Base-by-base conservation (phyloP, 139 green algal species). In the Gonium pectorale region DNA sequence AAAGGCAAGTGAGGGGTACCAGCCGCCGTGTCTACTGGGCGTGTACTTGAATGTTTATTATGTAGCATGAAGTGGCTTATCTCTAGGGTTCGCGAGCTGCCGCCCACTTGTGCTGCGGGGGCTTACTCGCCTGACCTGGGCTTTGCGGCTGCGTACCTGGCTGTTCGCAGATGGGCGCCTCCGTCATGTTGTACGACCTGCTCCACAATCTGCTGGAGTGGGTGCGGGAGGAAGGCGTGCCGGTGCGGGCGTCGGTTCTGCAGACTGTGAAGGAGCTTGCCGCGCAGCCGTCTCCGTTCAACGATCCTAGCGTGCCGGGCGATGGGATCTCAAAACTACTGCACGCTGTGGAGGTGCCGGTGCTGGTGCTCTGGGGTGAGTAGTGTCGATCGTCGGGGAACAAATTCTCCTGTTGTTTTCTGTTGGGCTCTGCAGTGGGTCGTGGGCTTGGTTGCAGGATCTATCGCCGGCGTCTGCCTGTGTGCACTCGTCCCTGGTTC, bases 351-450 rank as follows among this genome's bases (percentile, higher is more conserved):
- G 40, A 74, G 67, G 40, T 74, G 40, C 67, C 67, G 67, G 67
- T 74, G 67, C 67, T 74, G 67, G 67, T 74, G 67, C 40, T 74
- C 22, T 74, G 67, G 26, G 67, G 67, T 74, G 67, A 27, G 67
- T 52, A 13, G n/a, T n/a, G n/a, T n/a, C n/a, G n/a, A n/a, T n/a
- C n/a, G n/a, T n/a, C n/a, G n/a, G n/a, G n/a, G n/a, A n/a, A n/a
- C n/a, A n/a, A n/a, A n/a, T n/a, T n/a, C n/a, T n/a, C n/a, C n/a
- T n/a, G n/a, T n/a, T n/a, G n/a, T n/a, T n/a, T n/a, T n/a, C n/a
- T n/a, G n/a, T n/a, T n/a, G n/a, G n/a, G n/a, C n/a, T n/a, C n/a
- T n/a, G n/a, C n/a, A n/a, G n/a, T n/a, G n/a, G n/a, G n/a, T n/a
- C n/a, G n/a, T n/a, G n/a, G n/a, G n/a, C n/a, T n/a, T n/a, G n/a